phyloP scores from a whole-genome alignment of 805 yeast genomes.

The Ogataea ganodermae region DNA sequence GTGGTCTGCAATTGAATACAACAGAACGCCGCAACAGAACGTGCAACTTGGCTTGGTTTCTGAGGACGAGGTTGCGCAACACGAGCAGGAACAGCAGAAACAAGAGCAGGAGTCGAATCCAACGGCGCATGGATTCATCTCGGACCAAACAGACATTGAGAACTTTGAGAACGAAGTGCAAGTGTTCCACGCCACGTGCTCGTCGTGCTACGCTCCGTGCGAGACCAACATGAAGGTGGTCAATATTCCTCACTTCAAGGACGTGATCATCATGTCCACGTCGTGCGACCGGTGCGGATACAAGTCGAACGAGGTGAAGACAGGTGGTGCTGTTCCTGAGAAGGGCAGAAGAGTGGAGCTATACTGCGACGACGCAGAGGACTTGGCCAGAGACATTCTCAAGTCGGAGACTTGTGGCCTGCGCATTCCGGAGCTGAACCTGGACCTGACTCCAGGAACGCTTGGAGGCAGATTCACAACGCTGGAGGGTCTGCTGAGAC shows the following conservation, averaged over 20 bases:
- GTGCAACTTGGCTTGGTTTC: constrained; percentile 79
- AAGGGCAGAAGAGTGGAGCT: constrained; percentile 76
- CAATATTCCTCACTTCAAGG: constrained; percentile 96
- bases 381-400: constrained; percentile 88
- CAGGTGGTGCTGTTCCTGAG: constrained; percentile 95
- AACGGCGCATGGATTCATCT: constrained; percentile 56
- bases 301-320: constrained; percentile 95
- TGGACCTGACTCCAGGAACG: constrained; percentile 94
- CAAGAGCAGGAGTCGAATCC: constrained; percentile 37
- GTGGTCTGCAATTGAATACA: constrained; percentile 83
- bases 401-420: constrained; percentile 93
- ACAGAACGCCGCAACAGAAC: constrained; percentile 86
- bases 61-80: constrained; percentile 59
- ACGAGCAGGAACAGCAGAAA: constrained; percentile 44
- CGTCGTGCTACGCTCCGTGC: constrained; percentile 80
- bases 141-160: constrained; percentile 79
- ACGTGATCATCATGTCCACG: constrained; percentile 95
- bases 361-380: constrained; percentile 84
- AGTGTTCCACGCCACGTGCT: constrained; percentile 88
- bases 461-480: constrained; percentile 98
- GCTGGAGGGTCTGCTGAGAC: constrained; percentile 86
- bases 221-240: constrained; percentile 96
- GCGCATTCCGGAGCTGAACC: constrained; percentile 79
- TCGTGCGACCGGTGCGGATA: constrained; percentile 91
- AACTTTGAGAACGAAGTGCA: constrained; percentile 89